Base-by-base conservation (phyloP, 768 basidiomycete genomes). In the Collybiopsis confluens region DNA sequence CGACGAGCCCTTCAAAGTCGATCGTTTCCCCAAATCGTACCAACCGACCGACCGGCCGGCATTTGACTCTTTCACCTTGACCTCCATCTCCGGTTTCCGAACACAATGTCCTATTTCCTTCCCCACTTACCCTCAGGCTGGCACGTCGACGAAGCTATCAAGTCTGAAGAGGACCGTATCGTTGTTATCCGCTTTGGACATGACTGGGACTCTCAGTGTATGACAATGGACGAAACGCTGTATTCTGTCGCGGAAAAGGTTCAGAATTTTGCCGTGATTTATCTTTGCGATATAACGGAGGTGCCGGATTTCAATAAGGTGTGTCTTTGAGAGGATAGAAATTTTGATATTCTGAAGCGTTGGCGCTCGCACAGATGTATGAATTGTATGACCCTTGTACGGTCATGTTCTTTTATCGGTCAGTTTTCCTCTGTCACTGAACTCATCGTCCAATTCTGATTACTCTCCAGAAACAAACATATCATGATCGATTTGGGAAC, bases 401-500 rank as follows among this genome's bases (percentile, higher is more conserved):
- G 3, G 90, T 96, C 60, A 97, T 96, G 93, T 96, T 97, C 78
- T 96, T 97, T 75, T 97, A 96, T 71, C 86, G 93, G 93, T 95
- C 51, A 38, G 1, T 21, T 16, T 28, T 16, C 26, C 6, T 18
- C 9, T 55, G 27, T 18, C 30, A 21, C 58, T 51, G 20, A 46
- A 52, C 44, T 62, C 49, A n/a, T n/a, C n/a, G n/a, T n/a, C n/a
- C n/a, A n/a, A n/a, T n/a, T 26, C 27, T 37, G 47, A 11, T 11
- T 15, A 13, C 20, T 10, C 13, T 28, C 0, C 62, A 96, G 95
- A 40, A 96, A 96, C 70, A 97, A 98, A 67, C 97, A 98, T 67
- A 98, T 98, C 73, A 98, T 98, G 96, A 98, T 99, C 64, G 97
- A 98, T 82, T 73, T 98, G 59, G 95, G 94, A n/a, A 98, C 95